phyloP scores from a whole-genome alignment of 176 grass and related monocot species.

The Musa troglodytarum region DNA sequence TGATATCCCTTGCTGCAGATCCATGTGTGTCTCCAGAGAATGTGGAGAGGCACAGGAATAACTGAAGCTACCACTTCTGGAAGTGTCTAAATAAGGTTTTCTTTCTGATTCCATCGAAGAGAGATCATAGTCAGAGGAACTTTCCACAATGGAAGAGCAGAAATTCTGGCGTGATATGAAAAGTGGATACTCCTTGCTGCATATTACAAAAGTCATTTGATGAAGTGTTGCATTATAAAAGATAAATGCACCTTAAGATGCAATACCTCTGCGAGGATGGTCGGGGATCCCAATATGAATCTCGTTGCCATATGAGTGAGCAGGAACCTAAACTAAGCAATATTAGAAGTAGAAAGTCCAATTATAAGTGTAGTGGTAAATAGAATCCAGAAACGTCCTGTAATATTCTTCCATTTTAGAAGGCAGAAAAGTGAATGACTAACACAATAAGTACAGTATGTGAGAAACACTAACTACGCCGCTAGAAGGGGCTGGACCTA shows the following conservation, averaged over 20 bases:
- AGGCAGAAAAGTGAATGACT: background rate
- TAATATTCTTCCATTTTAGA: background rate
- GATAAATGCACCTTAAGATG: background rate
- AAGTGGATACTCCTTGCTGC: constrained; percentile 82
- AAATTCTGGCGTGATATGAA: constrained; percentile 72
- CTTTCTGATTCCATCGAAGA: constrained; percentile 59
- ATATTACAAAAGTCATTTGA: constrained; percentile 4
- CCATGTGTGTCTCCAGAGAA: constrained; percentile 69
- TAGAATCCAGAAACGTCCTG: too few relatives aligned
- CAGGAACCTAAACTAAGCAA: constrained; percentile 54
- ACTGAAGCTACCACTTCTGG: constrained; percentile 59
- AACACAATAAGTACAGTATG: background rate
- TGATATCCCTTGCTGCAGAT: constrained; percentile 81
- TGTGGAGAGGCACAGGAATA: constrained; percentile 69
- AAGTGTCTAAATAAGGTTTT: constrained; percentile 37
- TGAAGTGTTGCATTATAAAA: background rate
- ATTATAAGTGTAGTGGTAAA: background rate
- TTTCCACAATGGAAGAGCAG: constrained; percentile 57
- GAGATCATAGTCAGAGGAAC: constrained; percentile 70
- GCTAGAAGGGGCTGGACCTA: too few relatives aligned
- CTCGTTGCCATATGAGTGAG: constrained; percentile 82
- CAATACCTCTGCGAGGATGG: constrained; percentile 73
- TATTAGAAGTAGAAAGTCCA: constrained; percentile 6
- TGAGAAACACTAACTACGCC: background rate
- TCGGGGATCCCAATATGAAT: constrained; percentile 61